These are phyloP conservation scores for Pythium dissimile DNA, from an alignment of 352 stramenopile species.

Conservation along the genomic window DNA sequence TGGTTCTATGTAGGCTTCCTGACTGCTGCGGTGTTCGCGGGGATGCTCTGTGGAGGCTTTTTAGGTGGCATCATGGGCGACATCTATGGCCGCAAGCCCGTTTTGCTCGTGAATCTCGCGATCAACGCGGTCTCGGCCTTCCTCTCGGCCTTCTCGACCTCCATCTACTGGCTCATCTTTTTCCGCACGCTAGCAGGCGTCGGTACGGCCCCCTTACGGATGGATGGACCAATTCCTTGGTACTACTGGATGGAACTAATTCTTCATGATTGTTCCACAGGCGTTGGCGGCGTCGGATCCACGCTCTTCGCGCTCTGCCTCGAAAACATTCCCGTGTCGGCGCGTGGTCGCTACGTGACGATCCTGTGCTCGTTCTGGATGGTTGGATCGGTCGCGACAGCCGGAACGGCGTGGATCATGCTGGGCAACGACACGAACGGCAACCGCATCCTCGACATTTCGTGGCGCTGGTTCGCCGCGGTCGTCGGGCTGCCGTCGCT, in stretches of 20 bases:
- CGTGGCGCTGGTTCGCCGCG: slow-evolving; percentile 81
- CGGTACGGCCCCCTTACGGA: slow-evolving; percentile 11
- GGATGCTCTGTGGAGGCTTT: slow-evolving; percentile 84
- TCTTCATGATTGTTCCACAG: slow-evolving; percentile 22
- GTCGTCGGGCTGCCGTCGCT: slow-evolving; percentile 74
- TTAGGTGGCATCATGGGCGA: slow-evolving; percentile 74
- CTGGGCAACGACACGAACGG: slow-evolving; percentile 59
- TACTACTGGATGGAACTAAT: background rate
- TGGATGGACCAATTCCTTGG: background rate
- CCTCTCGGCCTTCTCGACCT: slow-evolving; percentile 68
- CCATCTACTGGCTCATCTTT: slow-evolving; percentile 73
- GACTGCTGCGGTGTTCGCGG: slow-evolving; percentile 86
- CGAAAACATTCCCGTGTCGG: slow-evolving; percentile 73
- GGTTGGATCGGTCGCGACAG: slow-evolving; percentile 81
- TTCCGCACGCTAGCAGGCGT: slow-evolving; percentile 62
- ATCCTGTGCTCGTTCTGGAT: slow-evolving; percentile 92
- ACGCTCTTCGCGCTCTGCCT: slow-evolving; percentile 83
- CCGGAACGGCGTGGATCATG: slow-evolving; percentile 83
- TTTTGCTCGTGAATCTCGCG: slow-evolving; percentile 70
- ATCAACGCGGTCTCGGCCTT: slow-evolving; percentile 78
- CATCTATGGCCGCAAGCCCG: slow-evolving; percentile 74
- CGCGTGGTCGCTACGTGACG: slow-evolving; percentile 76
- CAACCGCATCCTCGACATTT: slow-evolving; percentile 62
- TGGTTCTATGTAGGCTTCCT: slow-evolving; percentile 52
- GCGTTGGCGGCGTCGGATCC: slow-evolving; percentile 86